Conservation (phyloP, 2,329 filamentous ascomycete species). For the Gaeumannomyces tritici region DNA sequence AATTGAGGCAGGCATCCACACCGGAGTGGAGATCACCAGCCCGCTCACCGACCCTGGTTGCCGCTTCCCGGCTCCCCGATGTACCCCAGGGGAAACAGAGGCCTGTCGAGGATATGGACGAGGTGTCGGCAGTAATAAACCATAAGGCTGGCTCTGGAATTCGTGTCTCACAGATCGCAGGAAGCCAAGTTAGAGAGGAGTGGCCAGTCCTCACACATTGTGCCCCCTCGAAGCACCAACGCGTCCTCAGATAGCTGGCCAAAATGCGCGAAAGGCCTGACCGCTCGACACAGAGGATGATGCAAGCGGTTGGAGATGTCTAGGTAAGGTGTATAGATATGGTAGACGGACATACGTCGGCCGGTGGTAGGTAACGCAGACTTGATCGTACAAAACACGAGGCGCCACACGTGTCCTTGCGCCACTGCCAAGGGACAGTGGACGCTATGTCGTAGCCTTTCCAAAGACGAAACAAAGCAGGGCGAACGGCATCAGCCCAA, state of each 20-base stretch:
- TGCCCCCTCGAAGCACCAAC: background rate
- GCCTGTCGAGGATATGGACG: too few species aligned
- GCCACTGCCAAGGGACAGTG: background rate
- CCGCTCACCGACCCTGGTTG: background rate
- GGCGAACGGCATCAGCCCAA: constrained; percentile 41
- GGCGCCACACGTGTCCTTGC: too few species aligned
- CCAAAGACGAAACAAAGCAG: background rate
- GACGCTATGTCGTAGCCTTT: background rate
- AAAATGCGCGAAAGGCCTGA: background rate
- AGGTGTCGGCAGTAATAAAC: too few species aligned
- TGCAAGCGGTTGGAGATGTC: background rate
- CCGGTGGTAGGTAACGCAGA: background rate
- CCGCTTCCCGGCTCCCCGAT: background rate
- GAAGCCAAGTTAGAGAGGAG: too few species aligned
- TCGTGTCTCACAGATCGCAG: too few species aligned
- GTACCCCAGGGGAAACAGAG: too few species aligned
- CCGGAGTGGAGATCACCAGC: background rate
- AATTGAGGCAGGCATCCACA: background rate
- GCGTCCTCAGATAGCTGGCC: background rate
- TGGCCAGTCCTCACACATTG: too few species aligned
- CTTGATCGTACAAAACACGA: background rate
- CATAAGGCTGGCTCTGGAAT: too few species aligned
- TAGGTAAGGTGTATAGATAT: background rate
- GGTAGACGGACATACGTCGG: background rate
- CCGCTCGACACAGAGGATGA: background rate